These are phyloP conservation scores for Paxillus rubicundulus DNA, from an alignment of 768 basidiomycete genomes.

Conservation along the genomic window DNA sequence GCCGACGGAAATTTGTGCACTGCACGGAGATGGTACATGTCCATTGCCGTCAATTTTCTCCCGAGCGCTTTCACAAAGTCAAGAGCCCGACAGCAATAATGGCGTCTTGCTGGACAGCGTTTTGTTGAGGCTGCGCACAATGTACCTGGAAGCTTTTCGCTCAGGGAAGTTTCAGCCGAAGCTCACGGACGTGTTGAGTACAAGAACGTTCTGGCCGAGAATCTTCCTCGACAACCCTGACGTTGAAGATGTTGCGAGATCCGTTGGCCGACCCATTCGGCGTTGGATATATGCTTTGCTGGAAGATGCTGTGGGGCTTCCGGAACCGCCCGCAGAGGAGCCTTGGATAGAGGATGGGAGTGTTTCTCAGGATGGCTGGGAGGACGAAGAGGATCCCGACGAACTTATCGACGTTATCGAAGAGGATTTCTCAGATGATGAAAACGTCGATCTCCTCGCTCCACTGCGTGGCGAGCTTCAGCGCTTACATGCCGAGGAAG, in stretches of 20 bases:
- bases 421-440: conserved; percentile 51
- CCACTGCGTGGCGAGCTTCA: conserved; percentile 67
- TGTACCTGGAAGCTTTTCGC: conserved; percentile 65
- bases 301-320: conserved; percentile 65
- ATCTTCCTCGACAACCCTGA: conserved; percentile 82
- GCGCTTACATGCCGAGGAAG: conserved; percentile 49
- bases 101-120: conserved; percentile 9
- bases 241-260: conserved; percentile 59
- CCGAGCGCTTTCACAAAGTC: conserved; percentile 27
- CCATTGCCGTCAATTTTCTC: conserved; percentile 54
- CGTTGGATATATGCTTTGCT: conserved; percentile 67
- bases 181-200: conserved; percentile 56
- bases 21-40: conserved; percentile 60
- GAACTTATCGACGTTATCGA: conserved; percentile 72
- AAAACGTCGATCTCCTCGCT: conserved; percentile 55
- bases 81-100: conserved; percentile 20
- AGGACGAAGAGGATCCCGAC: conserved; percentile 48
- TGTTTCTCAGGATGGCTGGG: conserved; percentile 13
- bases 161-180: conserved; percentile 54
- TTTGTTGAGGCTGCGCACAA: conserved; percentile 36
- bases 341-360: conserved; percentile 17
- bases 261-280: conserved; percentile 61
- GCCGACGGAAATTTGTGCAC: conserved; percentile 56
- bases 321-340: conserved; percentile 28
- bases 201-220: conserved; percentile 66